Evolutionary conservation across 331 rosid species (phyloP).

Genomic region (Pyracantha coccinea): DNA sequence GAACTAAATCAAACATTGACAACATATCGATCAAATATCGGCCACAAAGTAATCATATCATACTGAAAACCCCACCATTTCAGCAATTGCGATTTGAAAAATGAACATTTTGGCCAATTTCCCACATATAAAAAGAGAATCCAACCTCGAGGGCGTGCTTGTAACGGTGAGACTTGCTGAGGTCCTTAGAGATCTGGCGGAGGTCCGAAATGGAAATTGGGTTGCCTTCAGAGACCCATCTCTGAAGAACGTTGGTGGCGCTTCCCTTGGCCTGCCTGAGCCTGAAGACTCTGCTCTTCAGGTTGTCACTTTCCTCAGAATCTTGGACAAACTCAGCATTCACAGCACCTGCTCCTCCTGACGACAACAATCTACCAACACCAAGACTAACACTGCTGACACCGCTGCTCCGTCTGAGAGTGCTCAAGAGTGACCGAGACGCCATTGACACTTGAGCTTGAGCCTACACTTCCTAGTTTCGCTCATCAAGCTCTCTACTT

Average conservation of each 20-base stretch:
- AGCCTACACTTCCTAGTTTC: neutral
- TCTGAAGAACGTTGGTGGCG: slow-evolving; percentile 63
- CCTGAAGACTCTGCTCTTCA: slow-evolving; percentile 62
- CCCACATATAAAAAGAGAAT: neutral
- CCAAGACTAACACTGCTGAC: slow-evolving; percentile 6
- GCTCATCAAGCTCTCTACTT: neutral
- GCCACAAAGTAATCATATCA: too few relatives aligned
- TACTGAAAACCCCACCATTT: too few relatives aligned
- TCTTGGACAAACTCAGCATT: slow-evolving; percentile 37
- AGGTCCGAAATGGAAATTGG: slow-evolving; percentile 46
- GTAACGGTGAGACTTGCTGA: slow-evolving; percentile 63
- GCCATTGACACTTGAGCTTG: slow-evolving; percentile 26
- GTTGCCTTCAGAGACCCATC: slow-evolving; percentile 77
- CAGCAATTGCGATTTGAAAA: neutral
- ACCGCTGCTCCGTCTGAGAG: slow-evolving; percentile 43
- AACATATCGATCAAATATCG: neutral
- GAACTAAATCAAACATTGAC: neutral
- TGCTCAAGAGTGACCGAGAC: slow-evolving; percentile 40
- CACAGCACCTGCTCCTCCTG: slow-evolving; percentile 23
- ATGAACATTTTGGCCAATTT: too few relatives aligned
- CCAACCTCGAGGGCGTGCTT: slow-evolving; percentile 95
- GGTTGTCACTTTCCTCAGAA: slow-evolving; percentile 39
- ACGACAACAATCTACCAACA: slow-evolving; percentile 29
- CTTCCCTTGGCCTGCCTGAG: slow-evolving; percentile 85
- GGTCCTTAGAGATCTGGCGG: slow-evolving; percentile 71